Percentiles rank a stretch among this genome's conserved stretches.
Evolutionary conservation across 768 basidiomycete species (phyloP).

Genomic region (Dentipellis sp.): DNA sequence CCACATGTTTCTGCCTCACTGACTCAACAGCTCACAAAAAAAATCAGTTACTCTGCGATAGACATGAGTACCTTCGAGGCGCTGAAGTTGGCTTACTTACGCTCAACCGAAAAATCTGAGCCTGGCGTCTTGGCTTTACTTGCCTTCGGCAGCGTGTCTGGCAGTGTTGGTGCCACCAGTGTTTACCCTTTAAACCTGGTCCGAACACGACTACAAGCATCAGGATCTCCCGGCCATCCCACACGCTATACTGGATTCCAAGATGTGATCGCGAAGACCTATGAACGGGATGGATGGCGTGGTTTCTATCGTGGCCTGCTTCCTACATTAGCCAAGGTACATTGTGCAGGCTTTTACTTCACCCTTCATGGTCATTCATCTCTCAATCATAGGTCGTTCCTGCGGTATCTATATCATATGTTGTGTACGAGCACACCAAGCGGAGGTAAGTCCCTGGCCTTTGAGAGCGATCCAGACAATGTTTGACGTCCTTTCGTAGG

Average conservation of each 20-base stretch:
- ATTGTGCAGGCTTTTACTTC: neutral
- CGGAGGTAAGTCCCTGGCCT: slow-evolving; percentile 42
- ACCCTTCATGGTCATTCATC: neutral
- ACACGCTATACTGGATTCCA: slow-evolving; percentile 80
- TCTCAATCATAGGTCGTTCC: slow-evolving; percentile 65
- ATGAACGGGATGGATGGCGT: slow-evolving; percentile 80
- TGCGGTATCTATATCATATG: slow-evolving; percentile 93
- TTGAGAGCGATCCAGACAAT: slow-evolving; percentile 1
- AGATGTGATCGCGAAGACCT: slow-evolving; percentile 78
- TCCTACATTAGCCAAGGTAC: neutral
- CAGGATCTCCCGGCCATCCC: slow-evolving; percentile 92
- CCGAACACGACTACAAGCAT: slow-evolving; percentile 91
- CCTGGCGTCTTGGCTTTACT: slow-evolving; percentile 82
- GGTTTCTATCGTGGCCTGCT: slow-evolving; percentile 58
- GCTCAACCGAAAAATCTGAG: slow-evolving; percentile 82
- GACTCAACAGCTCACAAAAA: neutral
- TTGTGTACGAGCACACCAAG: slow-evolving; percentile 86
- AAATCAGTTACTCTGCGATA: slow-evolving; percentile 80
- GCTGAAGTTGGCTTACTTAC: slow-evolving; percentile 82
- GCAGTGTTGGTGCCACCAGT: slow-evolving; percentile 86
- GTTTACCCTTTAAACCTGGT: slow-evolving; percentile 92
- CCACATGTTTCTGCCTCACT: neutral
- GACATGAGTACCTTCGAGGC: slow-evolving; percentile 98
- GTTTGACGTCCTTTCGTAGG: slow-evolving; percentile 25
- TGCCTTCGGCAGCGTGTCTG: slow-evolving; percentile 87